Evolutionary conservation across 345 rosid species (phyloP).

Genomic region (Corymbia maculata): DNA sequence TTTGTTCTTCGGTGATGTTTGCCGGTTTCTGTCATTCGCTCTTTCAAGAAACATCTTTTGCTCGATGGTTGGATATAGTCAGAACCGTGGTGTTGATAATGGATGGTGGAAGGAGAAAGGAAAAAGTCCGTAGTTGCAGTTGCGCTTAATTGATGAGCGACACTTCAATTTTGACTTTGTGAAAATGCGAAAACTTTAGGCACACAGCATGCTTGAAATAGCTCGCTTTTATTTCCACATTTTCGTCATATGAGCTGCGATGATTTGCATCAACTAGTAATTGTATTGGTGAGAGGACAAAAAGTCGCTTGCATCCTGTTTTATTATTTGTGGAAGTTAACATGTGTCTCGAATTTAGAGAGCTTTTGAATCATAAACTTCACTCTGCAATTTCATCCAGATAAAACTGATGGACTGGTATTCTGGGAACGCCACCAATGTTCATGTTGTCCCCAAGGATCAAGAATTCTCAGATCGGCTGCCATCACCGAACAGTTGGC

Average conservation of each 20-base stretch:
- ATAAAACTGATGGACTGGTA: conserved; percentile 37
- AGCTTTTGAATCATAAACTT: neutral
- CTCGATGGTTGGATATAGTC: neutral
- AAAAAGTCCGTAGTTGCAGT: neutral
- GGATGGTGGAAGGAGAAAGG: neutral
- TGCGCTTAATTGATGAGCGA: neutral
- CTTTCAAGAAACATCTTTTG: neutral
- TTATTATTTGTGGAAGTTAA: neutral
- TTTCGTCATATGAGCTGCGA: neutral
- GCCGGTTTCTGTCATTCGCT: neutral
- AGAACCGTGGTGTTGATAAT: neutral
- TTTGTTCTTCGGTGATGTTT: neutral
- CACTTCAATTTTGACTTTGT: neutral
- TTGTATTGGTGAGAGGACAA: neutral
- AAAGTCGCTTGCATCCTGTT: neutral
- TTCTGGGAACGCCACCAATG: conserved; percentile 15
- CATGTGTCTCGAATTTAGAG: neutral
- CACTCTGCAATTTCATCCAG: conserved; percentile 5
- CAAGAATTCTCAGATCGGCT: conserved; percentile 28
- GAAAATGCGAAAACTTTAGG: neutral
- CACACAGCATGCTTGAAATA: neutral
- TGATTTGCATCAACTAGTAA: neutral
- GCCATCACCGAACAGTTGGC: conserved; percentile 42
- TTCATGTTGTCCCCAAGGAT: conserved; percentile 34
- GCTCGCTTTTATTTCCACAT: neutral